A percentile compares a stretch with the other conserved stretches of the same genome.
Conservation (phyloP, 257 asterid genomes). For the Nicotiana tabacum region DNA sequence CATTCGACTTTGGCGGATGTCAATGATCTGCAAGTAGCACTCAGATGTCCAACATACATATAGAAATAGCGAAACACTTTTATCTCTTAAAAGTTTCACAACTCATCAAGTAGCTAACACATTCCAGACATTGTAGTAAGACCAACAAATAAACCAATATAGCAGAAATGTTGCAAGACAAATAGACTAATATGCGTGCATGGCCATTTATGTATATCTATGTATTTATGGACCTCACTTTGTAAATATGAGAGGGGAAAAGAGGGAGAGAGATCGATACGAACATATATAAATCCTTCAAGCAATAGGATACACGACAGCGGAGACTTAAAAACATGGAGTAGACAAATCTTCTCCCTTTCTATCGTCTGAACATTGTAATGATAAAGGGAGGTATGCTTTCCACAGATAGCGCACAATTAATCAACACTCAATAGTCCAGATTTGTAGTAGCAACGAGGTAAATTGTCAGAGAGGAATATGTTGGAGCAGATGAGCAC, state of each 20-base stretch:
- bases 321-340: background rate
- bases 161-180: background rate
- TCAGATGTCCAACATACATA: conserved; percentile 1
- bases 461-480: background rate
- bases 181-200: background rate
- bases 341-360: background rate
- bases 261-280: background rate
- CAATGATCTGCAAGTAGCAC: conserved; percentile 63
- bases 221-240: background rate
- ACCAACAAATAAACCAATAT: background rate
- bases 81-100: background rate
- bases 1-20: conserved; percentile 63
- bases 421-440: background rate
- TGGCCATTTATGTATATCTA: background rate
- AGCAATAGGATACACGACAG: background rate
- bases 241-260: background rate
- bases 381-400: background rate
- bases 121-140: background rate
- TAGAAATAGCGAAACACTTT: background rate
- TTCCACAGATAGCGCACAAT: background rate
- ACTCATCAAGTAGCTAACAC: background rate
- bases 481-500: background rate
- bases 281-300: background rate
- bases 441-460: background rate
- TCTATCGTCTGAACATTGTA: background rate